Base-by-base conservation (phyloP, 2,329 filamentous ascomycete species). In the Fusarium sp. region DNA sequence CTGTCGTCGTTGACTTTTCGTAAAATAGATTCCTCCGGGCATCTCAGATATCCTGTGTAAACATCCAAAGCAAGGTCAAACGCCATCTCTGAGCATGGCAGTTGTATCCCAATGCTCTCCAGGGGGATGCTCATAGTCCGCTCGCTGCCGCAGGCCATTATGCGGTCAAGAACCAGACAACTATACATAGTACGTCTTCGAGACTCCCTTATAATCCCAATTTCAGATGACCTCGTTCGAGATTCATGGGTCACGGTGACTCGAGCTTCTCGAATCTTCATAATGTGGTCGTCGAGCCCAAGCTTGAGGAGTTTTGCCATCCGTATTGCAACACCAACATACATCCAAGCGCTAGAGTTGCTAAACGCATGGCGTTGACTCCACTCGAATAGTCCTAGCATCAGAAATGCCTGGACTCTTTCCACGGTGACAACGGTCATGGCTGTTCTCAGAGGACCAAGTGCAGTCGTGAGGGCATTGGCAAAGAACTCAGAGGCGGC, bases 381-480 rank as follows among this genome's bases (percentile, higher is more conserved):
- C 92, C 92, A 94, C 72, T 94, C 91, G 70, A 94, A 93, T 13
- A 93, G 84, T 2, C 89, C 91, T 9, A 95, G 85, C 91, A 94
- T 94, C 11, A 94, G 85, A 54, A 91, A 87, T 1, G 91, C 91
- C 74, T 94, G 92, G 1, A 91, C 89, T 18, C 90, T 87, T 69
- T 93, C 90, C 5, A 94, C 84, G 1, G 89, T 90, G 6, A 89
- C 87, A 11, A 81, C 81, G 14, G 85, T 86, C 75, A 90, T 86
- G 57, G 83, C 85, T 57, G 81, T 85, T 75, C 83, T 86, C 75
- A 86, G 79, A 52, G 83, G 86, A 35, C 84, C 88, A 50, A 87
- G 84, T 31, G 85, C 90, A 74, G 80, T 86, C 73, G 82, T 86
- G 14, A 92, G 86, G 9, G 89, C 88, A 11, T 88, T 85, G 14